A percentile compares a stretch with the other conserved stretches of the same genome.
phyloP scores from a whole-genome alignment of 805 yeast genomes.

The Candida taoyuanica region DNA sequence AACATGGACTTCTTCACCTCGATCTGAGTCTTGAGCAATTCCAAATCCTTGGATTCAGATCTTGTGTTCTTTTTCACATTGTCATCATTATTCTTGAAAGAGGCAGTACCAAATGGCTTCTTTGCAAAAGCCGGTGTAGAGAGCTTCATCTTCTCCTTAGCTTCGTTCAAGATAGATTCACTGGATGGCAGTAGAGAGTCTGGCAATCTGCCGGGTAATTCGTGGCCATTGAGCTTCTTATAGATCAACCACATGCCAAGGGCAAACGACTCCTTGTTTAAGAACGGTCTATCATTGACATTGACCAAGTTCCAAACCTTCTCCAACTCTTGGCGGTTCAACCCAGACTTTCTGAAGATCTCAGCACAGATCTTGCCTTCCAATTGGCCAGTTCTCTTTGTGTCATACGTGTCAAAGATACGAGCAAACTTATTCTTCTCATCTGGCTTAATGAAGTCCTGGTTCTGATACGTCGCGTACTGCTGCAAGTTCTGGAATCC shows the following conservation, averaged over 20 bases:
- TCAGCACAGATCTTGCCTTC: slow-evolving; percentile 80
- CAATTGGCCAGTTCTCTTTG: slow-evolving; percentile 57
- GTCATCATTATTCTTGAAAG: slow-evolving; percentile 72
- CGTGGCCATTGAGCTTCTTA: slow-evolving; percentile 81
- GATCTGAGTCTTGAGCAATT: slow-evolving; percentile 56
- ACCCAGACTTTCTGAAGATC: slow-evolving; percentile 87
- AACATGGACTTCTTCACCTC: slow-evolving; percentile 68
- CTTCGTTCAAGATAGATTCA: slow-evolving; percentile 62
- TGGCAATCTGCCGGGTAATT: slow-evolving; percentile 78
- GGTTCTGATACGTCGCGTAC: slow-evolving; percentile 31
- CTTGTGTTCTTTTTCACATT: slow-evolving; percentile 55
- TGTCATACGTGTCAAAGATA: slow-evolving; percentile 86
- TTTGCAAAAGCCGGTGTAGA: slow-evolving; percentile 16
- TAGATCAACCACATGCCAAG: slow-evolving; percentile 97
- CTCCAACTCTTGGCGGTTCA: slow-evolving; percentile 80
- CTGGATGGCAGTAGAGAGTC: slow-evolving; percentile 90
- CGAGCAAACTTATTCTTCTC: slow-evolving; percentile 84
- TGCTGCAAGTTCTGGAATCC: slow-evolving; percentile 28
- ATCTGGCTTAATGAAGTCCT: slow-evolving; percentile 75
- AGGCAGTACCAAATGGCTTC: slow-evolving; percentile 31
- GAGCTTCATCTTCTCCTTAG: slow-evolving; percentile 49
- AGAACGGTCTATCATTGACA: slow-evolving; percentile 72
- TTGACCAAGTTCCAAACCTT: slow-evolving; percentile 89
- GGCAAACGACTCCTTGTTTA: slow-evolving; percentile 87
- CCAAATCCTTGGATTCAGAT: no score